These are phyloP conservation scores for Rhinocladiella mackenziei DNA, from an alignment of 2,329 filamentous ascomycete genomes.

Conservation along the genomic window DNA sequence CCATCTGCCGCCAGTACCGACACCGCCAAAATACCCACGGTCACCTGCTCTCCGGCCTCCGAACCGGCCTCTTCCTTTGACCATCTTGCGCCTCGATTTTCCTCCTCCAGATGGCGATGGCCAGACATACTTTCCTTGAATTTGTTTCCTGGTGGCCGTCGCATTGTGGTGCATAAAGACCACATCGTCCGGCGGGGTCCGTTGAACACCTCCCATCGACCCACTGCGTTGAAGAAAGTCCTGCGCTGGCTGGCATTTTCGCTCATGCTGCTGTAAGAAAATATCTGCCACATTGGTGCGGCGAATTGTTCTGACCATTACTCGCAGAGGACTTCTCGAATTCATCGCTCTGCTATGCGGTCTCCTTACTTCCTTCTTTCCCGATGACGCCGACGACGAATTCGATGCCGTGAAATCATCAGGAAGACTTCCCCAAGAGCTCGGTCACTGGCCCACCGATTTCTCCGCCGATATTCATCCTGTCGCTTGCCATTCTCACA, in stretches of 20 bases:
- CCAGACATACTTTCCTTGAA: slow-evolving; percentile 6
- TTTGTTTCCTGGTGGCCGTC: slow-evolving; percentile 2
- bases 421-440: slow-evolving; percentile 35
- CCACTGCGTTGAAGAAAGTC: slow-evolving; percentile 14
- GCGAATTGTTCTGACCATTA: slow-evolving; percentile 1
- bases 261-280: slow-evolving; percentile 27
- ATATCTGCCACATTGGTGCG: no score
- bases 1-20: slow-evolving; percentile 12
- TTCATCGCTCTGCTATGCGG: slow-evolving; percentile 39
- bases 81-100: slow-evolving; percentile 1
- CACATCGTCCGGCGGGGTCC: slow-evolving; percentile 5
- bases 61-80: slow-evolving; percentile 6
- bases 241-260: slow-evolving; percentile 21
- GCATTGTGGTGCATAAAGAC: slow-evolving; percentile 7
- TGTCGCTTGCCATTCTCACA: slow-evolving; percentile 54
- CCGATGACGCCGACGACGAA: slow-evolving; percentile 40
- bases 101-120: slow-evolving; percentile 13
- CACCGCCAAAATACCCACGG: slow-evolving; percentile 13
- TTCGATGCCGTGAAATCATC: slow-evolving; percentile 41
- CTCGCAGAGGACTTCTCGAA: slow-evolving; percentile 37
- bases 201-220: slow-evolving; percentile 4
- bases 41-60: slow-evolving; percentile 7
- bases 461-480: slow-evolving; percentile 49
- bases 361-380: slow-evolving; percentile 41
- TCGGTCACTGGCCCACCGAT: slow-evolving; percentile 45